A percentile compares a stretch with the other conserved stretches of the same genome.
phyloP scores from a whole-genome alignment of 2,329 filamentous ascomycete genomes.

The Teratosphaeria nubilosa region DNA sequence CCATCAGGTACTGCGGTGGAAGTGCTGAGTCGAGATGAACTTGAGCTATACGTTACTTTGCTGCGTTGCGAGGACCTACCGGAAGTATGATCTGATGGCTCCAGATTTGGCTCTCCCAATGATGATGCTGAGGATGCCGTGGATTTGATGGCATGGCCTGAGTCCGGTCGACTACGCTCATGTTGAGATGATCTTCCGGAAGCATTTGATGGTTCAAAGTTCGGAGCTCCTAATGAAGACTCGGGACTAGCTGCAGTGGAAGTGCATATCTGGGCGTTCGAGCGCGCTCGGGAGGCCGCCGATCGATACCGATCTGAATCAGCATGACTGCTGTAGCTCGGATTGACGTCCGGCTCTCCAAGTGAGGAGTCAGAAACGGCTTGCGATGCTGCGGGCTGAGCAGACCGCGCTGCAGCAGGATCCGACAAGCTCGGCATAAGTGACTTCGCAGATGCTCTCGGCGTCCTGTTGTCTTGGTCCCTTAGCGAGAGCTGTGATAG shows the following conservation, averaged over 20 bases:
- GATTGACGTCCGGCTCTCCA: not conserved
- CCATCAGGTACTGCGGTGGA: not conserved
- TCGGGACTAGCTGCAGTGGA: not conserved
- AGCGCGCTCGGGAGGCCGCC: not conserved
- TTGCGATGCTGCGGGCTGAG: not conserved
- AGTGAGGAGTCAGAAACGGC: not conserved
- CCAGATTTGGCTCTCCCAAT: not conserved
- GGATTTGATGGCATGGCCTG: not conserved
- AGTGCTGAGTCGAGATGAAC: not conserved
- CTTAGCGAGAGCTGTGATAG: not conserved
- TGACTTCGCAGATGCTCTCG: not conserved
- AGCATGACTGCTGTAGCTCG: not conserved
- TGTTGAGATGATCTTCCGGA: not conserved
- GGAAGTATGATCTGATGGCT: not conserved
- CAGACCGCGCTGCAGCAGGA: not conserved
- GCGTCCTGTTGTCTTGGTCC: not conserved
- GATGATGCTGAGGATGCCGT: not conserved
- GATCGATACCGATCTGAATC: not conserved
- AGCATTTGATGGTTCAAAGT: not conserved
- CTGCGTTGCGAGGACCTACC: not conserved
- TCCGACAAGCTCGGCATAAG: not conserved
- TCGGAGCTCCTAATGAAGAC: not conserved
- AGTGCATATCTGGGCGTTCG: not conserved
- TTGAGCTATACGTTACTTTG: not conserved
- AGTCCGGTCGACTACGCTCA: not conserved